Evolutionary conservation across 2,329 filamentous ascomycete species (phyloP).

Genomic region (Exserohilum turcica): DNA sequence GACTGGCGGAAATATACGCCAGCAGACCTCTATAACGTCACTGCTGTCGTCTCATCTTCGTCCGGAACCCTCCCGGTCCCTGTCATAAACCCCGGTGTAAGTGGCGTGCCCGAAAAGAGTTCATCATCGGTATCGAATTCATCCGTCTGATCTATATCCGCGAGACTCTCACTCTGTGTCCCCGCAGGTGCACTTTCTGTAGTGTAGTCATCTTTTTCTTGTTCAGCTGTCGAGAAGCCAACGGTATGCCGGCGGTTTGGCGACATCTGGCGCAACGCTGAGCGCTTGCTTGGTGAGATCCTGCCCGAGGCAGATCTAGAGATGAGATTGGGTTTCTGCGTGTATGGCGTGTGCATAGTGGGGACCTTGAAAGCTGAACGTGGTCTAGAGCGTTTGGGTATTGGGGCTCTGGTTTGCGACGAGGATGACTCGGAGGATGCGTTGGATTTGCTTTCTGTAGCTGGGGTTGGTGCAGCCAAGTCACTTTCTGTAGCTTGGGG

Average conservation of each 20-base stretch:
- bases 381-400: slow-evolving; percentile 51
- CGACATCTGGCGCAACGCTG: slow-evolving; percentile 40
- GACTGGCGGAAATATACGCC: too few relatives aligned
- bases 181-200: slow-evolving; percentile 5
- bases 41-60: slow-evolving; percentile 28
- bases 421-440: slow-evolving; percentile 29
- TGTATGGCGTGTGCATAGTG: slow-evolving; percentile 35
- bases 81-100: slow-evolving; percentile 34
- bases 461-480: slow-evolving; percentile 17
- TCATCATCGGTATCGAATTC: slow-evolving; percentile 49
- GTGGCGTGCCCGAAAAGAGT: slow-evolving; percentile 48
- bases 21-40: slow-evolving; percentile 20
- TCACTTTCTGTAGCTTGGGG: slow-evolving; percentile 1
- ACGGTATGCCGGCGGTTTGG: slow-evolving; percentile 41
- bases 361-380: slow-evolving; percentile 40
- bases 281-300: slow-evolving; percentile 31
- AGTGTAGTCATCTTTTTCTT: slow-evolving; percentile 14
- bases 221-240: slow-evolving; percentile 27
- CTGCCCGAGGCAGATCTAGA: slow-evolving; percentile 23
- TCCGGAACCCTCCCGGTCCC: slow-evolving; percentile 30
- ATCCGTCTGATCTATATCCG: slow-evolving; percentile 26
- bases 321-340: slow-evolving; percentile 17
- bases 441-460: slow-evolving; percentile 26
- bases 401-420: slow-evolving; percentile 34
- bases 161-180: slow-evolving; percentile 27